Conservation (phyloP, 2,329 filamentous ascomycete genomes). For the Pyricularia grisea region DNA sequence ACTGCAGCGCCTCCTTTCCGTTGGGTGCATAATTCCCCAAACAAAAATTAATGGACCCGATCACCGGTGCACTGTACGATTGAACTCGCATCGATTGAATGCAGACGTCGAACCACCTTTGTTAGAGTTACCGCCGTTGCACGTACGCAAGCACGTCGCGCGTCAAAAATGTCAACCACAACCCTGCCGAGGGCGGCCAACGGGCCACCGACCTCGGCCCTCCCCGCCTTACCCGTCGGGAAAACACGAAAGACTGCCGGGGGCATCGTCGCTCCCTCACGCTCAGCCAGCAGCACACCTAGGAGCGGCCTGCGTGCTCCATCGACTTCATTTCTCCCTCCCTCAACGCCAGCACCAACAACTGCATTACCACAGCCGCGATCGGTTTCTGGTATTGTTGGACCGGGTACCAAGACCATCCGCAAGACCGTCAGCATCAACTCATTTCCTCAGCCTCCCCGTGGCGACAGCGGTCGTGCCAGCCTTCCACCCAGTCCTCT, state of each 20-base stretch:
- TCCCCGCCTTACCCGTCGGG: conserved; percentile 64
- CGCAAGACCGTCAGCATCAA: conserved; percentile 90
- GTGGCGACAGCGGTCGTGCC: conserved; percentile 46
- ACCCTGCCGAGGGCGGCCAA: conserved; percentile 58
- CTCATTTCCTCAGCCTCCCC: conserved; percentile 84
- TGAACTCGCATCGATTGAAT: neutral
- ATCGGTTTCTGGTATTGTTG: conserved; percentile 44
- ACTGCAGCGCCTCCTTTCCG: neutral
- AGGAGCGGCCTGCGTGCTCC: conserved; percentile 51
- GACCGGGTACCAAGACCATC: conserved; percentile 53
- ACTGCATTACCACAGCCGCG: conserved; percentile 47
- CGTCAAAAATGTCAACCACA: conserved; percentile 29
- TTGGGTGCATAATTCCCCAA: neutral
- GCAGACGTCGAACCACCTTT: neutral
- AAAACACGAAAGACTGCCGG: conserved; percentile 64
- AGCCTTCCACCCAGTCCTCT: conserved; percentile 56
- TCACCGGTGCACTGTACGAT: neutral
- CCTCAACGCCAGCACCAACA: conserved; percentile 39
- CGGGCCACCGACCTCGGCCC: conserved; percentile 60
- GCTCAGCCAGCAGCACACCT: conserved; percentile 35
- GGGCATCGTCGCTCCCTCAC: conserved; percentile 31
- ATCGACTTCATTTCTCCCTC: conserved; percentile 45
- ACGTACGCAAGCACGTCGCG: conserved; percentile 6
- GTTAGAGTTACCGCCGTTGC: conserved; percentile 7
- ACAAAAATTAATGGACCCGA: neutral